Conservation (phyloP, 495 filamentous ascomycete genomes). For the Cairneyella variabilis region DNA sequence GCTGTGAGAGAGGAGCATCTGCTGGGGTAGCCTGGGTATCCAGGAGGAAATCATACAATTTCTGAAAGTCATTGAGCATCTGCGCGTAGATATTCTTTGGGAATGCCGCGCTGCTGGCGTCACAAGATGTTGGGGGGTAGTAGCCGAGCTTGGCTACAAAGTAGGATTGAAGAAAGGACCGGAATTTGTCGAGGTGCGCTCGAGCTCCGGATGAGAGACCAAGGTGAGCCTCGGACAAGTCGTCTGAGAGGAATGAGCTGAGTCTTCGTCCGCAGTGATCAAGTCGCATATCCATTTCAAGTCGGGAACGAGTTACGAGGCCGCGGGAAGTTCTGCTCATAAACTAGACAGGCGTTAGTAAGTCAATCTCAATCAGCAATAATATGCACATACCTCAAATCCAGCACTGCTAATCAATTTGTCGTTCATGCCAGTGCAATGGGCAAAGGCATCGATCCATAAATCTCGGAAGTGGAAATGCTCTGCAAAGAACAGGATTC, state of each 20-base stretch:
- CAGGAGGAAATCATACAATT: slow-evolving; percentile 58
- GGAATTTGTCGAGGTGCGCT: slow-evolving; percentile 59
- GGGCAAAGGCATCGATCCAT: slow-evolving; percentile 61
- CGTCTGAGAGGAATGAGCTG: slow-evolving; percentile 55
- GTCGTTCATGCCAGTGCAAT: slow-evolving; percentile 65
- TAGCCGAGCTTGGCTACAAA: slow-evolving; percentile 59
- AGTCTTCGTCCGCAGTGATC: slow-evolving; percentile 44
- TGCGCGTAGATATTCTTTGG: slow-evolving; percentile 45
- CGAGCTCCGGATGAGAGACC: slow-evolving; percentile 47
- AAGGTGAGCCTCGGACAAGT: slow-evolving; percentile 51
- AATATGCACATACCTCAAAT: slow-evolving; percentile 43
- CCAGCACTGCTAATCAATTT: slow-evolving; percentile 44
- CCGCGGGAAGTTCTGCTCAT: slow-evolving; percentile 51
- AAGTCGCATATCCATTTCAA: slow-evolving; percentile 60
- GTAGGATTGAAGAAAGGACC: slow-evolving; percentile 55
- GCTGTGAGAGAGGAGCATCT: slow-evolving; percentile 36
- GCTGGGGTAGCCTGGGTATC: slow-evolving; percentile 44
- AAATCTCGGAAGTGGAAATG: slow-evolving; percentile 47
- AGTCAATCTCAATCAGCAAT: not conserved
- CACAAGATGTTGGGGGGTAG: slow-evolving; percentile 51
- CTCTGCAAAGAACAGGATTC: slow-evolving; percentile 59
- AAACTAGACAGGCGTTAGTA: slow-evolving; percentile 31
- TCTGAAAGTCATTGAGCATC: slow-evolving; percentile 60
- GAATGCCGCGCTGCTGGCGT: slow-evolving; percentile 34
- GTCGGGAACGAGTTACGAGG: slow-evolving; percentile 53